Evolutionary conservation across 768 basidiomycete species (phyloP), one percentile per base, ranked within the genome.

Genomic region (Suillus weaverae): DNA sequence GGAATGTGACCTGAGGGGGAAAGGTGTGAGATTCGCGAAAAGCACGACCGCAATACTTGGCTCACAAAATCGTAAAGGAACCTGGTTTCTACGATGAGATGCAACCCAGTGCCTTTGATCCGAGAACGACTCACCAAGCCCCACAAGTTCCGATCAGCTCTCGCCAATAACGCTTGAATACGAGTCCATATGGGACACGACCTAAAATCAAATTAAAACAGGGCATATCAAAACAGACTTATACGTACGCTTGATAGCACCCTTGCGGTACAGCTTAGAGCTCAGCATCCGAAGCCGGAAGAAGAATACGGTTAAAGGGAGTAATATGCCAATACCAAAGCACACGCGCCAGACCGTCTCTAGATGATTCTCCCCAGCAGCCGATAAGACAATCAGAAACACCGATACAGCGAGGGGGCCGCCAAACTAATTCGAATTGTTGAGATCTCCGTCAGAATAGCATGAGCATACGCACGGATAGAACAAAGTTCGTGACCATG

Each of bases 211-310:
- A 18, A 43, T 66, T 32, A 39, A 48, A 20, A 54, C 16, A 13
- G 18, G 13, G 5, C 30, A 20, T 59, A 18, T 30, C 26, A 32
- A 30, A 41, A 39, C 18, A 59, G 20, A 41, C 14, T 59, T 20
- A 13, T 41, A 30, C 57, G 8, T 71, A 86, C 85, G 80, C 69
- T 89, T 87, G 66, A 91, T 89, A 8, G 90, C 89, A 33, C 84
- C 82, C 64, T 85, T 81, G 50, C 83, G 80, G 71, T 86, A 90
- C 61, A 91, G 80, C 66, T 79, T 81, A 16, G 89, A 84, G 69
- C 84, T 89, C 68, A 91, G 72, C 90, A 92, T 92, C 60, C 86
- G 81, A 69, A 90, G 73, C 62, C 91, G 88, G 78, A 89, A 90
- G 73, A 85, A 80, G 72, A 93, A 85, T 32, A 93, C 90, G 3